phyloP scores from a whole-genome alignment of 148 eudicot genomes.

The Cornus suecica region DNA sequence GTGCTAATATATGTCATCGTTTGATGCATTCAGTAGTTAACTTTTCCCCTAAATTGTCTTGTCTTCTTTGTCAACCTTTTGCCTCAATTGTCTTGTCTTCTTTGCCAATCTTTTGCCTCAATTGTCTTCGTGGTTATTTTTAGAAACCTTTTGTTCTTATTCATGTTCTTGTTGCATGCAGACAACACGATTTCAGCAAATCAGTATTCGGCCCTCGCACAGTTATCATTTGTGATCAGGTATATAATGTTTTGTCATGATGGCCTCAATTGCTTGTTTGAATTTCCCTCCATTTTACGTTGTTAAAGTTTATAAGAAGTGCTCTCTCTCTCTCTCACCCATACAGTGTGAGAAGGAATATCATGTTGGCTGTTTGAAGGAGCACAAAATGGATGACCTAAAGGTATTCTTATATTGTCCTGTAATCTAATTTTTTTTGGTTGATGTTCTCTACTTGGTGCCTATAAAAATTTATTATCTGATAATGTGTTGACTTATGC shows the following conservation, averaged over 20 bases:
- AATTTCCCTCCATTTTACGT: neutral
- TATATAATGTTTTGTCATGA: conserved; percentile 11
- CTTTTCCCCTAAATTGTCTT: too few species aligned
- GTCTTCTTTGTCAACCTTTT: too few species aligned
- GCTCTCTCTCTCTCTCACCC: neutral
- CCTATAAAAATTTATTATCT: neutral
- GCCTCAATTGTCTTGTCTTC: too few species aligned
- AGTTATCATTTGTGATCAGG: conserved; percentile 89
- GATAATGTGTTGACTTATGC: conserved; percentile 3
- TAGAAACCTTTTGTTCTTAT: neutral
- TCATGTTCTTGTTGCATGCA: conserved; percentile 28
- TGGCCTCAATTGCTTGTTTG: conserved; percentile 4
- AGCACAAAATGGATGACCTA: conserved; percentile 51
- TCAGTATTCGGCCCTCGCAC: conserved; percentile 63
- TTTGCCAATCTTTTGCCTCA: too few species aligned
- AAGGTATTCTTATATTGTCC: conserved; percentile 32
- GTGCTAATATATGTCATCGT: neutral
- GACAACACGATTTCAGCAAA: conserved; percentile 67
- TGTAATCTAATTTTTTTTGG: neutral
- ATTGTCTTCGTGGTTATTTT: neutral
- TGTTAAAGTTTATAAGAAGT: neutral
- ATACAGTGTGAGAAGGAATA: conserved; percentile 77
- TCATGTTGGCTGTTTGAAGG: conserved; percentile 75
- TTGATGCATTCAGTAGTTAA: neutral
- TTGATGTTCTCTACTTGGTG: too few species aligned